These are phyloP conservation scores for Aspergillus fumigatiaffinis DNA, from an alignment of 2,329 filamentous ascomycete species.

Conservation along the genomic window DNA sequence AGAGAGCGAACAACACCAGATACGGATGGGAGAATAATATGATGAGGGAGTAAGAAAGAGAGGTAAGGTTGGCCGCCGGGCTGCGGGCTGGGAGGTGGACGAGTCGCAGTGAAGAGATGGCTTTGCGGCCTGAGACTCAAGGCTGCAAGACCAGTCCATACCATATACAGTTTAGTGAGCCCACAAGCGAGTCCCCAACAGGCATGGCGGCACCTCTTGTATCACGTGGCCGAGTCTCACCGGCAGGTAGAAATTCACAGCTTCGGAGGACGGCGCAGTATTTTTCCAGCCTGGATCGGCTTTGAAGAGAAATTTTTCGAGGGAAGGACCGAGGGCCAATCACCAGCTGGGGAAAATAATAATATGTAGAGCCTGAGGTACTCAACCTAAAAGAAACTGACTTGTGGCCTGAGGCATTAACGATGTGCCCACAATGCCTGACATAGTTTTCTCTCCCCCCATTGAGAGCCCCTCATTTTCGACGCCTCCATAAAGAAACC, in stretches of 20 bases:
- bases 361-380: constrained; percentile 9
- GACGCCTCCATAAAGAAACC: constrained; percentile 12
- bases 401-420: constrained; percentile 16
- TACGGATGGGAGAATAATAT: constrained; percentile 25
- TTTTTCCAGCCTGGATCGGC: constrained; percentile 2
- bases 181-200: constrained; percentile 20
- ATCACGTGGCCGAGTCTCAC: background rate
- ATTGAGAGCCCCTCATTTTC: constrained; percentile 19
- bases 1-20: constrained; percentile 27
- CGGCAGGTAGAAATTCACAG: background rate
- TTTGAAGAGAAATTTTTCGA: constrained; percentile 9
- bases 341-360: constrained; percentile 11
- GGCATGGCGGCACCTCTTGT: constrained; percentile 15
- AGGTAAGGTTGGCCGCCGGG: constrained; percentile 27
- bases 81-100: constrained; percentile 15
- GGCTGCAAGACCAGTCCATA: constrained; percentile 17
- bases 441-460: constrained; percentile 21
- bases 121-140: constrained; percentile 24
- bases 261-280: background rate
- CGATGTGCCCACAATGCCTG: constrained; percentile 21
- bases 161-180: constrained; percentile 12
- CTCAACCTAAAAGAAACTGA: background rate
- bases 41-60: constrained; percentile 35
- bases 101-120: constrained; percentile 27
- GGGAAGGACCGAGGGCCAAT: constrained; percentile 11